Evolutionary conservation across 495 filamentous ascomycete genomes (phyloP).

Genomic region (Podospora fimiseda): DNA sequence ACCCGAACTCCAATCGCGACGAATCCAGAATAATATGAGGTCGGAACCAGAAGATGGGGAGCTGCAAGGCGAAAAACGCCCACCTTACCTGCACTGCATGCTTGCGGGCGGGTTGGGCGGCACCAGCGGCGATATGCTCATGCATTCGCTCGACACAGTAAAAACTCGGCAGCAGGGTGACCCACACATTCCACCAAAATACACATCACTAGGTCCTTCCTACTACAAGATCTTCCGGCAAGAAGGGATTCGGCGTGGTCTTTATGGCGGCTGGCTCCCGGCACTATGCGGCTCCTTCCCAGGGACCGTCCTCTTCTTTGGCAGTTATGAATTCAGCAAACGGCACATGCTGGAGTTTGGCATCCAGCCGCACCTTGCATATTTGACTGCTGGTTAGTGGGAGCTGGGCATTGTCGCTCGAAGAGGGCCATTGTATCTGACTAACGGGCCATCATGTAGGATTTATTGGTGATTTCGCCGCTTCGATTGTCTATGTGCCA

Average conservation of each 20-base stretch:
- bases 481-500: constrained; percentile 88
- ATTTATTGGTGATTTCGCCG: constrained; percentile 86
- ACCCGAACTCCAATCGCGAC: constrained; percentile 14
- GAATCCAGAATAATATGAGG: constrained; percentile 34
- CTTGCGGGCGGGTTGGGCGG: constrained; percentile 87
- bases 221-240: constrained; percentile 90
- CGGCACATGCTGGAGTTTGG: constrained; percentile 77
- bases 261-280: constrained; percentile 90
- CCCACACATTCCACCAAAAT: constrained; percentile 82
- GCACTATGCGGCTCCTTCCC: constrained; percentile 90
- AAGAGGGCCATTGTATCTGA: background rate
- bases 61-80: constrained; percentile 28
- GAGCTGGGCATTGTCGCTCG: background rate
- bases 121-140: constrained; percentile 89
- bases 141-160: constrained; percentile 98
- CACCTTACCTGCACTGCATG: constrained; percentile 61
- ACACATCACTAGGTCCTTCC: constrained; percentile 78
- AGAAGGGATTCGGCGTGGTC: constrained; percentile 77
- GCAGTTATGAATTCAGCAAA: constrained; percentile 93
- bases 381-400: constrained; percentile 68
- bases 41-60: constrained; percentile 37
- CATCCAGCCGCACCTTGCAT: constrained; percentile 70
- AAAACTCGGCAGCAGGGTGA: constrained; percentile 99
- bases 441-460: constrained; percentile 41
- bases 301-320: constrained; percentile 92